phyloP scores from a whole-genome alignment of 768 basidiomycete genomes.

The Strobilomyces dryophilus region DNA sequence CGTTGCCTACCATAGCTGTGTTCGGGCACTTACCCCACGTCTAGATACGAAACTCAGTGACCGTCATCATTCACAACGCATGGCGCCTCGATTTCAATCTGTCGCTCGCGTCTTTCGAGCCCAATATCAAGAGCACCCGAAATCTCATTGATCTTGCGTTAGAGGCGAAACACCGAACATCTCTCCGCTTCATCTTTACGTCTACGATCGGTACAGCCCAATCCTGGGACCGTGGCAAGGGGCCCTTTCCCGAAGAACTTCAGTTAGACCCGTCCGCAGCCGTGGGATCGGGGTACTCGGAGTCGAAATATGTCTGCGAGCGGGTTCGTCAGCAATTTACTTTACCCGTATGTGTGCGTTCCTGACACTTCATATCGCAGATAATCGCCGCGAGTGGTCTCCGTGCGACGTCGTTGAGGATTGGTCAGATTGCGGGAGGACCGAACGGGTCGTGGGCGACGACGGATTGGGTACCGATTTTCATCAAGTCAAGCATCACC shows the following conservation, averaged over 20 bases:
- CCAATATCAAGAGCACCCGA: conserved; percentile 31
- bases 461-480: conserved; percentile 3
- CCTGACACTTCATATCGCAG: conserved; percentile 3
- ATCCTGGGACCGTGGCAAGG: conserved; percentile 21
- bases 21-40: too few relatives aligned
- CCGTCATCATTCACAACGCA: not conserved
- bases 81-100: conserved; percentile 15
- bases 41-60: not conserved
- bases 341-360: not conserved
- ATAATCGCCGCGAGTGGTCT: conserved; percentile 26
- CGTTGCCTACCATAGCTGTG: too few relatives aligned
- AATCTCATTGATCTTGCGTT: conserved; percentile 32
- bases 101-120: conserved; percentile 29
- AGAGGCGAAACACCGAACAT: conserved; percentile 16
- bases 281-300: conserved; percentile 35
- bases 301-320: conserved; percentile 32
- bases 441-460: conserved; percentile 33
- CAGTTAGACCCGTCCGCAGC: conserved; percentile 23
- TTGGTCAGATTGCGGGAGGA: conserved; percentile 34
- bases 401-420: conserved; percentile 22
- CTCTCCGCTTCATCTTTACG: conserved; percentile 22
- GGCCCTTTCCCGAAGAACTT: conserved; percentile 28
- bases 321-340: not conserved
- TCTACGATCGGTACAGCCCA: conserved; percentile 19
- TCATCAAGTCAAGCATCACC: conserved; percentile 29